phyloP scores from a whole-genome alignment of 2,329 filamentous ascomycete genomes.

The Kalaharituber pfeilii region DNA sequence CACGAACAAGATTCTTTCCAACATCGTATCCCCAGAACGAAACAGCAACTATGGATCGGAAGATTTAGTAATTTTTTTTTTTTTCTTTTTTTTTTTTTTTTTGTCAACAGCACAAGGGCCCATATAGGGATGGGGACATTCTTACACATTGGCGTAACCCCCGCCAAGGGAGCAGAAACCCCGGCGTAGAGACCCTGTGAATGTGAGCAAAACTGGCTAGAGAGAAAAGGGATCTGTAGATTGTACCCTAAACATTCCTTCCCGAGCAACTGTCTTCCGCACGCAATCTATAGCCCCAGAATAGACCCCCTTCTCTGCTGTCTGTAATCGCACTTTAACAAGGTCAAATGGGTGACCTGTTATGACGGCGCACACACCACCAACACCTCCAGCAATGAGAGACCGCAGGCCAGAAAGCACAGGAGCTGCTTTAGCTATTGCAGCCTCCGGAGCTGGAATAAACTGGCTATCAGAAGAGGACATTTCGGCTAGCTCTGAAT shows the following conservation, averaged over 20 bases:
- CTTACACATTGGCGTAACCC: conserved; percentile 98
- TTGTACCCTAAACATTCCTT: conserved; percentile 49
- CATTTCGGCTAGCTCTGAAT: too few species aligned
- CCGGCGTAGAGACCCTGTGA: conserved; percentile 78
- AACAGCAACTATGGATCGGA: conserved; percentile 40
- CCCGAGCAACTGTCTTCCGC: conserved; percentile 66
- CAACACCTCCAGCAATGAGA: conserved; percentile 75
- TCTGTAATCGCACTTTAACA: conserved; percentile 94
- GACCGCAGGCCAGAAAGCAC: conserved; percentile 52
- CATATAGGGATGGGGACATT: conserved; percentile 20
- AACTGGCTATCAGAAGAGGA: not conserved
- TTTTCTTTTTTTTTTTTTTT: too few species aligned
- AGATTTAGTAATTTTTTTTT: not conserved
- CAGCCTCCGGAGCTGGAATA: conserved; percentile 3
- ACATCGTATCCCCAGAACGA: conserved; percentile 82
- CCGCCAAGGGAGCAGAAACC: conserved; percentile 82
- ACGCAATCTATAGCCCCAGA: conserved; percentile 81
- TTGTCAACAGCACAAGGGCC: too few species aligned
- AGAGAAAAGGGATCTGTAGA: not conserved
- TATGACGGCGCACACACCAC: conserved; percentile 81
- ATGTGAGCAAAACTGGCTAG: conserved; percentile 1
- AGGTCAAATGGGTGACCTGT: conserved; percentile 92
- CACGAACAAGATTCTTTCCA: conserved; percentile 71
- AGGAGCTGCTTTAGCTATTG: conserved; percentile 12
- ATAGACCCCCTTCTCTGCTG: conserved; percentile 85